phyloP scores from a whole-genome alignment of 257 asterid species.

The Ophiorrhiza pumila region DNA sequence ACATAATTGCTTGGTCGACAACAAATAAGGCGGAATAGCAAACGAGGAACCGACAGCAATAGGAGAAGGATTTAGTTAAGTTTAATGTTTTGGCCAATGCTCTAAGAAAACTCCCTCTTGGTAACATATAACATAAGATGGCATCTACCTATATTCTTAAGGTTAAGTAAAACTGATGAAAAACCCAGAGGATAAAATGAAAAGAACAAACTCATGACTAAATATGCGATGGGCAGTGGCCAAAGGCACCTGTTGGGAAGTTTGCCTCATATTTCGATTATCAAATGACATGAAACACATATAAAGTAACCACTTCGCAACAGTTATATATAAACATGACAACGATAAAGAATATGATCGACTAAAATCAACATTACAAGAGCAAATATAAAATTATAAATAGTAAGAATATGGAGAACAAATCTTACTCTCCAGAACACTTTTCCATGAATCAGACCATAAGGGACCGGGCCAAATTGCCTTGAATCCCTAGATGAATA shows the following conservation, averaged over 20 bases:
- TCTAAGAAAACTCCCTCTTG: too few relatives aligned
- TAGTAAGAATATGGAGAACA: neutral
- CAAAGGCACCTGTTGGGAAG: neutral
- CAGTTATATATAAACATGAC: neutral
- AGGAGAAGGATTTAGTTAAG: neutral
- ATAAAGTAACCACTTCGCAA: neutral
- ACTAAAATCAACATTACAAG: neutral
- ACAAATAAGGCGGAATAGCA: neutral
- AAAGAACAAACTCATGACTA: neutral
- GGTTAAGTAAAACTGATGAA: neutral
- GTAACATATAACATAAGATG: too few relatives aligned
- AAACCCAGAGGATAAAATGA: neutral
- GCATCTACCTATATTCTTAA: neutral
- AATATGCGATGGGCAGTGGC: neutral
- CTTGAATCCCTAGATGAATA: conserved; percentile 75
- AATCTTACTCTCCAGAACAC: conserved; percentile 67
- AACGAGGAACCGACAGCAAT: neutral
- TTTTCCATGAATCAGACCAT: conserved; percentile 67
- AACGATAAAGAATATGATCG: neutral
- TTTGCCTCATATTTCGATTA: neutral
- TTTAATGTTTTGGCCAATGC: neutral
- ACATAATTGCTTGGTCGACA: neutral
- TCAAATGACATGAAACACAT: neutral
- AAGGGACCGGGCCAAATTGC: conserved; percentile 76
- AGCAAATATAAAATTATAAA: neutral